These are phyloP conservation scores for Cystobasidium slooffiae DNA, from an alignment of 1,284 basidiomycete species.

Conservation along the genomic window DNA sequence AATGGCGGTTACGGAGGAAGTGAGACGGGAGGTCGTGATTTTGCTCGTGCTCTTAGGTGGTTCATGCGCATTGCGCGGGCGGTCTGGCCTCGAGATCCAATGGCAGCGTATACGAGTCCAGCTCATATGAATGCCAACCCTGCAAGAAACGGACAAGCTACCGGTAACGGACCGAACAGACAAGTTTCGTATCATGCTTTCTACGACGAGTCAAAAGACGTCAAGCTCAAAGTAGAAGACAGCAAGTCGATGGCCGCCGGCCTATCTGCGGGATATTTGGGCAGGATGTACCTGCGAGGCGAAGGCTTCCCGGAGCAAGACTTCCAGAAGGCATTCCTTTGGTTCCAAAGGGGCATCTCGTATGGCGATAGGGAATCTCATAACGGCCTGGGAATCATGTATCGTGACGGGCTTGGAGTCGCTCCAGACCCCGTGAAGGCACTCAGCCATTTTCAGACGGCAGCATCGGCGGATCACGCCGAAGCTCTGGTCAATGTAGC, in stretches of 20 bases:
- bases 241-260: constrained; percentile 70
- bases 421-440: constrained; percentile 64
- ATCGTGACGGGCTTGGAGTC: constrained; percentile 84
- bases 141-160: constrained; percentile 39
- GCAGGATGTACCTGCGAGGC: constrained; percentile 90
- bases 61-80: constrained; percentile 78
- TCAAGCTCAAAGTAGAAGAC: constrained; percentile 56
- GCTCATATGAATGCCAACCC: constrained; percentile 27
- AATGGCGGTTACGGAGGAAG: constrained; percentile 44
- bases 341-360: constrained; percentile 79
- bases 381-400: constrained; percentile 89
- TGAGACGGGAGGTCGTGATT: constrained; percentile 62
- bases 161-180: constrained; percentile 26
- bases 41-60: constrained; percentile 73
- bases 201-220: constrained; percentile 53
- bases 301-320: constrained; percentile 73
- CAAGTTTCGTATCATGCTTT: constrained; percentile 44
- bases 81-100: constrained; percentile 68
- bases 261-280: constrained; percentile 80
- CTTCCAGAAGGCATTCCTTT: constrained; percentile 77
- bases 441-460: constrained; percentile 71
- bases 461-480: constrained; percentile 80
- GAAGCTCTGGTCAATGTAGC: constrained; percentile 90
- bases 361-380: constrained; percentile 81
- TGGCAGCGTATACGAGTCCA: constrained; percentile 40